Evolutionary conservation across 805 yeast species (phyloP), one percentile per base, ranked within the genome.

Genomic region (Vanderwaltozyma verrucispora): DNA sequence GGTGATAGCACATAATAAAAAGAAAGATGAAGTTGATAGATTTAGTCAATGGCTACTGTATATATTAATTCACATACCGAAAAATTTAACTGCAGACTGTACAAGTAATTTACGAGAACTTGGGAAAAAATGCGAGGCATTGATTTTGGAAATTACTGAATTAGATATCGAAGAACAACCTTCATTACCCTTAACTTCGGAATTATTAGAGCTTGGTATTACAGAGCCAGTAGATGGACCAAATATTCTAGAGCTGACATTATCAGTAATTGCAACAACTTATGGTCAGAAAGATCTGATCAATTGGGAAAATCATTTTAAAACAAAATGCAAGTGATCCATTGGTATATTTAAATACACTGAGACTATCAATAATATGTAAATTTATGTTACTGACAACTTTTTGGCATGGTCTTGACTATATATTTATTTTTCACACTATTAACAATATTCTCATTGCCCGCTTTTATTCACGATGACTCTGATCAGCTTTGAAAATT

Each of bases 221-320:
- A 5, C 12, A 25, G 19, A 42, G 19, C 20, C 47, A 13, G 24
- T 18, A 19, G 36, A 32, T 5, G 10, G 41, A 5, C 27, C 41
- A 3, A 40, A 46, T 16, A 43, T 51, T 7, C 8, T 48, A 2
- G 49, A 47, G 14, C 30, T 54, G 18, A 35, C 46, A 3, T 33
- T 53, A 6, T 28, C 40, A 4, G 46, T 52, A 2, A 37, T 51
- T 10, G 52, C 59, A 1, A 31, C 36, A 2, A 30, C 29, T 17
- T 56, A 52, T 26, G 53, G 62, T 1, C 62, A 56, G 35, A 36
- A 36, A 20, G 62, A 56, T 37, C 39, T 56, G n/a, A 30, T 46
- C 7, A 30, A 36, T n/a, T 48, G 52, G 36, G 32, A 33, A 28
- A 11, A 27, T 15, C 5, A 10, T 3, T 46, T n/a, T n/a, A n/a